Percentiles rank a stretch among this genome's conserved stretches.
phyloP scores from a whole-genome alignment of 1,284 basidiomycete species.

The Trichosporon sp. region DNA sequence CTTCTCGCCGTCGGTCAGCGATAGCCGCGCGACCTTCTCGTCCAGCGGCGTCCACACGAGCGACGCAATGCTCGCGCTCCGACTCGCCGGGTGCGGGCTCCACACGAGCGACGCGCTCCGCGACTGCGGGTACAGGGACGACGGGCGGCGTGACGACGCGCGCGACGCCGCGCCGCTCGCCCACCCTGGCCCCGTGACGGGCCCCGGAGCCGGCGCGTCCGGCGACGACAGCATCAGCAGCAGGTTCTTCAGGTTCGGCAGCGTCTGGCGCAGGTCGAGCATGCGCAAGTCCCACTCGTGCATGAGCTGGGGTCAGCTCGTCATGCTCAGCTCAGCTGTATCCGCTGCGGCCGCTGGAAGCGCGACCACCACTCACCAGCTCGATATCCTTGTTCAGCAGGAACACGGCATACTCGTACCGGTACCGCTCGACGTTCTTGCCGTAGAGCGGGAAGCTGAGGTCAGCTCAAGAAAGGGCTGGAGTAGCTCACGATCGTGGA shows the following conservation, averaged over 20 bases:
- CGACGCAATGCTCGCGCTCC: background rate
- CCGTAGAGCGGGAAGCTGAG: constrained; percentile 81
- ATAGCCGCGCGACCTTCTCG: background rate
- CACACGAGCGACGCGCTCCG: background rate
- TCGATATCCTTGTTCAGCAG: constrained; percentile 97
- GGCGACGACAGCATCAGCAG: constrained; percentile 65
- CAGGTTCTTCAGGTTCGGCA: constrained; percentile 93
- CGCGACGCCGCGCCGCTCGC: constrained; percentile 17
- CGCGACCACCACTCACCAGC: constrained; percentile 64
- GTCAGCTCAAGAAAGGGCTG: background rate
- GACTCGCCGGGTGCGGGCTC: background rate
- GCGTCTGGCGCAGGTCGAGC: constrained; percentile 87
- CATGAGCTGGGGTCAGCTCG: constrained; percentile 64
- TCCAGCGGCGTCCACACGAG: background rate
- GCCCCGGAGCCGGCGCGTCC: constrained; percentile 23
- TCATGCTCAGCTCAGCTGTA: too few species aligned
- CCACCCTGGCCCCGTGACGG: constrained; percentile 18
- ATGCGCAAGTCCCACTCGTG: constrained; percentile 76
- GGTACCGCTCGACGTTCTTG: constrained; percentile 88
- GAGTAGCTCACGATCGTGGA: constrained; percentile 61
- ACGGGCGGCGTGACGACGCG: constrained; percentile 13
- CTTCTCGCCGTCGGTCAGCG: background rate
- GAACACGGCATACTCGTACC: constrained; percentile 97
- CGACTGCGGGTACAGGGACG: background rate
- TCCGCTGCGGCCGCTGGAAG: too few species aligned